Evolutionary conservation across 2,329 filamentous ascomycete genomes (phyloP).

Genomic region (Xylaria sp.): DNA sequence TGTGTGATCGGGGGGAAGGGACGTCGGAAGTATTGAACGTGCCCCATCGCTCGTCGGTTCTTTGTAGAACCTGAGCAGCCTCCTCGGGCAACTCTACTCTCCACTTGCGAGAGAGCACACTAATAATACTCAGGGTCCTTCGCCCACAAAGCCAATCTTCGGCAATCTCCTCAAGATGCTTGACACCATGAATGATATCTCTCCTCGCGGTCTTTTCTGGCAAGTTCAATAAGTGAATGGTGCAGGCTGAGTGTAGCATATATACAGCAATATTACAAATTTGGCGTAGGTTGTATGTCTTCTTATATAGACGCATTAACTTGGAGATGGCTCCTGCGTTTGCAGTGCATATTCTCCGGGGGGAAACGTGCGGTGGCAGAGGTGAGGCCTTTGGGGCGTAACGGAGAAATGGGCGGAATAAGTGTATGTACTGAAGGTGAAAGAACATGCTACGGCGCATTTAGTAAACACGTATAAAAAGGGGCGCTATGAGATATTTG

Average conservation of each 20-base stretch:
- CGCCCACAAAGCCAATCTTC: conserved; percentile 94
- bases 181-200: conserved; percentile 90
- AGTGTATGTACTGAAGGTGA: conserved; percentile 92
- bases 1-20: conserved; percentile 61
- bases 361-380: conserved; percentile 86
- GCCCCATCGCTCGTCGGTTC: conserved; percentile 84
- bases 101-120: conserved; percentile 89
- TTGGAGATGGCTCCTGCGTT: conserved; percentile 92
- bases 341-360: conserved; percentile 88
- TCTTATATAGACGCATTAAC: conserved; percentile 92
- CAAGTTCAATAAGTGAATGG: conserved; percentile 91
- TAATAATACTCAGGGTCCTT: conserved; percentile 85
- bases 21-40: conserved; percentile 72
- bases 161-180: conserved; percentile 93
- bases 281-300: conserved; percentile 88
- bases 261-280: conserved; percentile 98
- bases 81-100: conserved; percentile 87
- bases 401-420: conserved; percentile 94
- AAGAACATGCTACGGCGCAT: conserved; percentile 84
- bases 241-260: conserved; percentile 93
- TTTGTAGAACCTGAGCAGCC: conserved; percentile 77
- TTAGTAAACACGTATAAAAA: conserved; percentile 4
- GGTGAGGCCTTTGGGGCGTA: conserved; percentile 86
- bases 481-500: conserved; percentile 2
- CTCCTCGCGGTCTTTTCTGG: conserved; percentile 90